A percentile compares a stretch with the other conserved stretches of the same genome.
Conservation (phyloP, 2,329 filamentous ascomycete species). For the Fusarium penzigii region DNA sequence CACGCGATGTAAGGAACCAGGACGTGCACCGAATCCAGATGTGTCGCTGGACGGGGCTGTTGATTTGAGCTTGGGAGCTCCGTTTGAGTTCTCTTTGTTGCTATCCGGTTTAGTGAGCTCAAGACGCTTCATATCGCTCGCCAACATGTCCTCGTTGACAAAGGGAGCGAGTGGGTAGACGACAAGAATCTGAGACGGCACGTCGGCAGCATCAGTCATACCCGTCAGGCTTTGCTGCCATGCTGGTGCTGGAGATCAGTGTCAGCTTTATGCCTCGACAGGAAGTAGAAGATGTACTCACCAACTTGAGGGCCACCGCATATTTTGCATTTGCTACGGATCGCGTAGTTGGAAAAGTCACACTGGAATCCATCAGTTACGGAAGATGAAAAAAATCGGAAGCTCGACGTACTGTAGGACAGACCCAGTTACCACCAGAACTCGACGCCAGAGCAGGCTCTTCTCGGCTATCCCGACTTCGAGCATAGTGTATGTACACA, state of each 20-base stretch:
- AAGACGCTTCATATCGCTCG: slow-evolving; percentile 72
- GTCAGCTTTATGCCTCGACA: not conserved
- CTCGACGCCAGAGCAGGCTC: slow-evolving; percentile 21
- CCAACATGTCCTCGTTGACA: slow-evolving; percentile 71
- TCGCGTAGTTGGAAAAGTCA: slow-evolving; percentile 42
- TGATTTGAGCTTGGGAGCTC: slow-evolving; percentile 56
- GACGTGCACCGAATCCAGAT: slow-evolving; percentile 67
- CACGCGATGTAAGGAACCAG: slow-evolving; percentile 74
- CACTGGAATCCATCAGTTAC: slow-evolving; percentile 34
- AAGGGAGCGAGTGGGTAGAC: slow-evolving; percentile 70
- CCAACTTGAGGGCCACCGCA: slow-evolving; percentile 36
- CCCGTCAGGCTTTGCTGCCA: slow-evolving; percentile 46
- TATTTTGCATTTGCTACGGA: slow-evolving; percentile 39
- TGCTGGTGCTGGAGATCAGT: slow-evolving; percentile 20
- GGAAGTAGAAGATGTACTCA: slow-evolving; percentile 16
- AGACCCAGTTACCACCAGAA: slow-evolving; percentile 36
- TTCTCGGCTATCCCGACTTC: slow-evolving; percentile 39
- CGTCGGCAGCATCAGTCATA: slow-evolving; percentile 50
- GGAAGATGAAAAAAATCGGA: not conserved
- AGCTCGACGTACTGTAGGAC: slow-evolving; percentile 32
- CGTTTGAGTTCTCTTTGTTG: slow-evolving; percentile 45
- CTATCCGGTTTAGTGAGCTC: slow-evolving; percentile 61
- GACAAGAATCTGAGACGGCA: slow-evolving; percentile 74
- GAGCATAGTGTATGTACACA: slow-evolving; percentile 44
- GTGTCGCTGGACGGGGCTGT: slow-evolving; percentile 57